Percentiles rank a stretch among this genome's conserved stretches.
These are phyloP conservation scores for Hemileccinum rubropunctum DNA, from an alignment of 768 basidiomycete genomes.

Conservation along the genomic window DNA sequence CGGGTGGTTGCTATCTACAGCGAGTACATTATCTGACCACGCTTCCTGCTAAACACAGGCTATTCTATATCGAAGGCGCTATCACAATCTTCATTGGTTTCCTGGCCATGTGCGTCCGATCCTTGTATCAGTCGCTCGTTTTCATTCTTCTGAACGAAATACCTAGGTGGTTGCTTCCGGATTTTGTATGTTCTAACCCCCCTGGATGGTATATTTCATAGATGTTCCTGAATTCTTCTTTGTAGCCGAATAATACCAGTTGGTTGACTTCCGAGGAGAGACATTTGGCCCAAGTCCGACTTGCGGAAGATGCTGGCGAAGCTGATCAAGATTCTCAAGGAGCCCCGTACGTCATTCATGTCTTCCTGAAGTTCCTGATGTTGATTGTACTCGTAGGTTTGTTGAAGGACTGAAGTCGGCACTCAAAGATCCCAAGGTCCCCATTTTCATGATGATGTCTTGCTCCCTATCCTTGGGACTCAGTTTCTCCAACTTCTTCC, in stretches of 20 bases:
- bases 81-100: slow-evolving; percentile 62
- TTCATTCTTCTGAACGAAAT: not conserved
- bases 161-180: slow-evolving; percentile 55
- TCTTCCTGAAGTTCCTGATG: not conserved
- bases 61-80: slow-evolving; percentile 71
- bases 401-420: slow-evolving; percentile 43
- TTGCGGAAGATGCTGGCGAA: slow-evolving; percentile 67
- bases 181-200: slow-evolving; percentile 51
- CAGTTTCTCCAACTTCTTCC: slow-evolving; percentile 63
- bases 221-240: not conserved
- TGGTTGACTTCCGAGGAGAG: slow-evolving; percentile 53
- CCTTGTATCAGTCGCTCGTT: no score
- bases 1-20: slow-evolving; percentile 1
- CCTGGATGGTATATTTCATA: not conserved
- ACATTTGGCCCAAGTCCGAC: slow-evolving; percentile 60
- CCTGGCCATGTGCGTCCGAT: slow-evolving; percentile 42
- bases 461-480: slow-evolving; percentile 53
- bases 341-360: slow-evolving; percentile 48
- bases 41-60: slow-evolving; percentile 38
- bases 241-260: slow-evolving; percentile 57
- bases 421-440: slow-evolving; percentile 53
- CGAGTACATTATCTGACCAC: not conserved
- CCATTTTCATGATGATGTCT: slow-evolving; percentile 54
- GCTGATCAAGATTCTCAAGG: slow-evolving; percentile 57
- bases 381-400: slow-evolving; percentile 6